Base-by-base conservation (phyloP, 306 rosid species). In the Prunus armeniaca region DNA sequence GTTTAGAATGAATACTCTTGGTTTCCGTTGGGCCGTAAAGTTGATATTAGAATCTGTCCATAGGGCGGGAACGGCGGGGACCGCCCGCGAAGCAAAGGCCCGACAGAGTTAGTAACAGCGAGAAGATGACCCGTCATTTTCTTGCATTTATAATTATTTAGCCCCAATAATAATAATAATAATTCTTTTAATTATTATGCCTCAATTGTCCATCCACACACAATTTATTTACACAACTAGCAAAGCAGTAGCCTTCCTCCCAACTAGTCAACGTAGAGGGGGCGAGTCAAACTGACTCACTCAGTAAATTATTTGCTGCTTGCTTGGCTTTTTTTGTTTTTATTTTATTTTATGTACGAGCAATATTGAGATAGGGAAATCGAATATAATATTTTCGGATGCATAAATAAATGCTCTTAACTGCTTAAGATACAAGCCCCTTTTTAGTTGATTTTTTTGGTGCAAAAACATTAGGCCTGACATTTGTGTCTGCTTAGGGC, bases 51-150 rank as follows among this genome's bases (percentile, higher is more conserved):
- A 70, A 0, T 2, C 32, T 83, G 87, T 65, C 87, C 79, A 72
- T 73, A 54, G 64, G 66, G 27, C 27, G 2, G 43, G 43, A 2
- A 9, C 9, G 43, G 73, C 45, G 86, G 85, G 89, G 87, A 82
- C 88, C 84, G 61, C 18, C 68, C 54, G 12, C 72, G 28, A 81
- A 65, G 62, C 72, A 65, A 3, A 60, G 74, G 60, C 86, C 84
- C 88, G 79, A 84, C 83, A 80, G 73, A 14, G 82, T 81, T 82
- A 41, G 77, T 64, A 76, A 74, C 82, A 64, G 67, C 50, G 9
- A 65, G 58, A 72, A 56, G 50, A 79, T 65, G 87, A 76, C 75
- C 66, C 30, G 78, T 88, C 89, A 19, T 80, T 84, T 87, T 88
- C 90, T 32, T 43, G 73, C 73, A 86, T 86, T 88, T 79, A 88